Percentiles rank a stretch among this genome's conserved stretches.
phyloP scores from a whole-genome alignment of 2,329 filamentous ascomycete species.

The Paramyrothecium roridum region DNA sequence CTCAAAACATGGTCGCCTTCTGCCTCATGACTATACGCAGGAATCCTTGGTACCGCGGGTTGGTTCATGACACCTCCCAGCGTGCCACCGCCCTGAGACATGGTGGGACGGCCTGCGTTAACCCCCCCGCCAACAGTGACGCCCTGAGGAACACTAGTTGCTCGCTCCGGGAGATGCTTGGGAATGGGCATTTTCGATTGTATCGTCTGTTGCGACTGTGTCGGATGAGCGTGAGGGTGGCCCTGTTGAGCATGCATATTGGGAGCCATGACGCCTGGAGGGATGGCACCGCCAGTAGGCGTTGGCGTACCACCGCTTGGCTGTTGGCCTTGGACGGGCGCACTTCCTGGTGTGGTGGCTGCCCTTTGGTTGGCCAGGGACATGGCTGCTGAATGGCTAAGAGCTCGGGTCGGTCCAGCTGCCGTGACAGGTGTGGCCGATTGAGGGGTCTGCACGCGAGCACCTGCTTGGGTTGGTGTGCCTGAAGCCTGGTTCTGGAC shows the following conservation, averaged over 20 bases:
- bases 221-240: constrained; percentile 47
- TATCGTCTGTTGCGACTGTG: constrained; percentile 37
- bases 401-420: constrained; percentile 35
- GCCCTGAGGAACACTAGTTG: constrained; percentile 67
- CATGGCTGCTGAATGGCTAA: constrained; percentile 49
- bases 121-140: constrained; percentile 66
- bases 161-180: constrained; percentile 68
- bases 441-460: constrained; percentile 49
- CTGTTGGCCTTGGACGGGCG: constrained; percentile 25
- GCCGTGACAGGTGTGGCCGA: constrained; percentile 34
- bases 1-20: constrained; percentile 92
- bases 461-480: constrained; percentile 46
- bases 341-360: constrained; percentile 28
- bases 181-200: constrained; percentile 75
- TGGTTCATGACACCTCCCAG: constrained; percentile 83
- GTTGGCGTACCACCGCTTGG: constrained; percentile 24
- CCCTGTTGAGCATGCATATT: constrained; percentile 31
- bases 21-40: constrained; percentile 82
- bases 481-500: constrained; percentile 33
- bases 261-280: constrained; percentile 27
- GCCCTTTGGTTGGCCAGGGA: constrained; percentile 43
- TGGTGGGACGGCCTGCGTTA: constrained; percentile 72
- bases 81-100: constrained; percentile 73
- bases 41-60: constrained; percentile 77
- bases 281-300: constrained; percentile 21